Base-by-base conservation (phyloP, 2,329 filamentous ascomycete species). In the Penicillium sp. region DNA sequence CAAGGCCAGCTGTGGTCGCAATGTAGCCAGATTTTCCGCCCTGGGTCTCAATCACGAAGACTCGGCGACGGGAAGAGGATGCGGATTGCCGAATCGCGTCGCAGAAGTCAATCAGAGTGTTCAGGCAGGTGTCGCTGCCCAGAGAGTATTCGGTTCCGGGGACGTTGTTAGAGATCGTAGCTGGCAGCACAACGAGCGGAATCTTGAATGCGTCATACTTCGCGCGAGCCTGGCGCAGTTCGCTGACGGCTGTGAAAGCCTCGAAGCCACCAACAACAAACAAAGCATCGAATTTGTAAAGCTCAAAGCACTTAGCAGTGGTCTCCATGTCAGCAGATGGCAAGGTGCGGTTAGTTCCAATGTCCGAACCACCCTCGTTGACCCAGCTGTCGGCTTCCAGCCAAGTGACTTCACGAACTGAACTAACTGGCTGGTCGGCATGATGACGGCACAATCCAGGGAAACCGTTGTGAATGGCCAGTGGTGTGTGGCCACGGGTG, bases 161-260 rank as follows among this genome's bases (percentile, higher is more conserved):
- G 4, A 99, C 93, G 69, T 99, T 99, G 79, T 99, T 99, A 58
- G 89, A 95, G 61, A 99, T 92, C 9, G 93, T 99, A n/a, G 93
- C 93, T 0, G 93, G 93, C 22, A 99, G 79, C 35, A 96, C 80
- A 45, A 87, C 81, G 79, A 97, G 89, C 16, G 93, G 93, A 56
- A 99, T 96, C 70, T 89, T 90, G 66, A 99, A 87, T 1, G 87
- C 86, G 10, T 88, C 84, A 72, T 88, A 95, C 53, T 88, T 74
- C 30, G 83, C 80, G 48, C 90, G 80, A 12, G 87, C 90, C 74
- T 88, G 83, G 59, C 91, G 86, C 52, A 99, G 79, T 71, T 97
- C 87, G 37, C 88, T 89, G 29, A 96, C 80, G 2, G 93, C 86
- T 50, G 93, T 95, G 77, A 95, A 99, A 1, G 91, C 93, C 73